Base-by-base conservation (phyloP, 495 filamentous ascomycete species). In the Tuber umbilicatum region DNA sequence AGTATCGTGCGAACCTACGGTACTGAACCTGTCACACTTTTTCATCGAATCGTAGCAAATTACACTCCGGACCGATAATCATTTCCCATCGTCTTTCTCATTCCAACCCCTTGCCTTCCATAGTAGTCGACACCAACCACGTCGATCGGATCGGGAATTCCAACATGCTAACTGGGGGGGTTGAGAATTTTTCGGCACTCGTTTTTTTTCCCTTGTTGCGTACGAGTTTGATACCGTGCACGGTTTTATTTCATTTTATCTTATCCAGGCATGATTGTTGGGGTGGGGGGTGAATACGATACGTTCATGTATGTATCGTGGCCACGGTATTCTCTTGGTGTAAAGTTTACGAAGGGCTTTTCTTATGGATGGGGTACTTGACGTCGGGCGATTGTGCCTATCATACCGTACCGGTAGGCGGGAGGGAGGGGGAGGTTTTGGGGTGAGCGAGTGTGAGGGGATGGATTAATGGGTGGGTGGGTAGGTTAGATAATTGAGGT, bases 1-100 rank as follows among this genome's bases (percentile, higher is more conserved):
- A 41, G 71, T 70, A 71, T 67, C 69, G 70, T 76, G 70, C 70
- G 78, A 79, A 75, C 71, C 64, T 27, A 10, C 50, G 5, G 45
- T n/a, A 45, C 16, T 45, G 43, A 2, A 19, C 43, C 43, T 19
- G n/a, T n/a, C n/a, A n/a, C 16, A 45, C 16, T 3, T 45, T 19
- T 45, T 45, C 7, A n/a, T 50, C 47, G 47, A n/a, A 50, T n/a
- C 47, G 9, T 2, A 10, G 21, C 21, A 6, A 10, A n/a, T 23
- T 5, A 55, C 7, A 2, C 21, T n/a, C 1, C 1, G 6, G 31
- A 60, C 12, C 50, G 12, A 60, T 60, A 31, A 60, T 35, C n/a
- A 64, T 64, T 64, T 64, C 27, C 55, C n/a, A 31, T 19, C 27
- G 55, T 35, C 55, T 31, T 16, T 64, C 14, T 35, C 55, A 64